Base-by-base conservation (phyloP, 1,284 basidiomycete species). In the Fomitopsis betulina region DNA sequence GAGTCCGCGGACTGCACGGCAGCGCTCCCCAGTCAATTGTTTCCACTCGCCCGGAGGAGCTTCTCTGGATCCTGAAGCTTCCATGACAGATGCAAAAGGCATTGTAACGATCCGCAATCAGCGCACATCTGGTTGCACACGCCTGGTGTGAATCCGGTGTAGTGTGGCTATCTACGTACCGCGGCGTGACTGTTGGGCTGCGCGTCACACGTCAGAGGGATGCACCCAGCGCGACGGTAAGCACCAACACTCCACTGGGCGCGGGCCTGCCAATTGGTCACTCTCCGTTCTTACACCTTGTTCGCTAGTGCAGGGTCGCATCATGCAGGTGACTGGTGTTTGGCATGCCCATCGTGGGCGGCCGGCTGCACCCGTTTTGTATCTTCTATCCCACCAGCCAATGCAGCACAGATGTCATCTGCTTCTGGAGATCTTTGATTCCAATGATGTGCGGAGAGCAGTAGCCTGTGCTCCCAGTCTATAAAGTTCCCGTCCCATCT, bases 341-440 rank as follows among this genome's bases (percentile, higher is more conserved):
- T 47, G 45, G 25, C 45, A 2, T 47, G 25, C 13, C 35, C 35
- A 12, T 27, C 25, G 25, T 30, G 45, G 45, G 25, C 45, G 45
- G 23, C 25, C 49, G 49, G 49, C 49, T 32, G 49, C 17, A 27
- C n/a, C 49, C 49, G 49, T 32, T 5, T 51, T 13, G 49, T 51
- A 19, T 21, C 49, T 51, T 51, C 30, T 21, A 33, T 51, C 32
- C 8, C 32, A 35, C 17, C 6, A n/a, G 5, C 12, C 27, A 25
- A 5, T 47, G 25, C 15, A 15, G 23, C 10, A 23, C 32, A 51
- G 49, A 51, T 51, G 49, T 9, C 49, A 51, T 51, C 49, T 51
- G 49, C 49, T 51, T 51, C 49, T 51, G 32, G 49, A 19, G 49
- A 51, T 51, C 49, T 51, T 33, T 51, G 49, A 51, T 51, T 33